Evolutionary conservation across 345 rosid genomes (phyloP).

Genomic region (Populus deltoides): DNA sequence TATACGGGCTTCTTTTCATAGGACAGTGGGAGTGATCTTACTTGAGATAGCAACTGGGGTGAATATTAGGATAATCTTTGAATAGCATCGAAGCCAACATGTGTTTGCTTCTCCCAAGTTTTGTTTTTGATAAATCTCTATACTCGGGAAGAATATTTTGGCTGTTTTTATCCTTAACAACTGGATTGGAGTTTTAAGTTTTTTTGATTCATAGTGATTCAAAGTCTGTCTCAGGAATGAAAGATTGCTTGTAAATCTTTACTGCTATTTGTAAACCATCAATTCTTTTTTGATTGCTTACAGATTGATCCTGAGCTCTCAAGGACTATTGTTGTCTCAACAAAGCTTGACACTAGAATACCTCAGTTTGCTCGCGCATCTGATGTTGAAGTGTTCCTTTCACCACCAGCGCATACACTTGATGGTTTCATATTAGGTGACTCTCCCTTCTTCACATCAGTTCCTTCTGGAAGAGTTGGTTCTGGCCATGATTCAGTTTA

Average conservation of each 20-base stretch:
- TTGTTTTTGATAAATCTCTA: neutral
- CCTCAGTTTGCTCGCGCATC: conserved; percentile 88
- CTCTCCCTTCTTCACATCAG: conserved; percentile 90
- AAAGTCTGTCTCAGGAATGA: neutral
- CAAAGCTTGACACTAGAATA: conserved; percentile 90
- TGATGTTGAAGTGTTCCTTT: conserved; percentile 91
- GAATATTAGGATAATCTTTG: neutral
- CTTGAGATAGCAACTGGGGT: neutral
- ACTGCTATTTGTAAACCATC: conserved; percentile 7
- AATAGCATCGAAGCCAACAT: neutral
- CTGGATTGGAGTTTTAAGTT: neutral
- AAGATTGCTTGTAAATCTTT: neutral
- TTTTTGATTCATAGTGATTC: neutral
- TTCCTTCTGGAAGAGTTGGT: conserved; percentile 97
- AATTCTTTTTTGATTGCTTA: conserved; percentile 21
- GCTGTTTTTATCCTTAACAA: neutral
- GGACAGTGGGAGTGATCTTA: neutral
- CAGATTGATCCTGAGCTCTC: conserved; percentile 97
- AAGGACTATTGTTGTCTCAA: conserved; percentile 80
- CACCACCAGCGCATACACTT: conserved; percentile 75
- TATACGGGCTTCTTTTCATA: neutral
- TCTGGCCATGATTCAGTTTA: conserved; percentile 66
- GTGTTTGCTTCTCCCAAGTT: neutral
- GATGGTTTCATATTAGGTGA: conserved; percentile 87
- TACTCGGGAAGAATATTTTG: neutral